Evolutionary conservation across 805 yeast genomes (phyloP), one percentile per base, ranked within the genome.

Genomic region (Babjeviella inositovora): DNA sequence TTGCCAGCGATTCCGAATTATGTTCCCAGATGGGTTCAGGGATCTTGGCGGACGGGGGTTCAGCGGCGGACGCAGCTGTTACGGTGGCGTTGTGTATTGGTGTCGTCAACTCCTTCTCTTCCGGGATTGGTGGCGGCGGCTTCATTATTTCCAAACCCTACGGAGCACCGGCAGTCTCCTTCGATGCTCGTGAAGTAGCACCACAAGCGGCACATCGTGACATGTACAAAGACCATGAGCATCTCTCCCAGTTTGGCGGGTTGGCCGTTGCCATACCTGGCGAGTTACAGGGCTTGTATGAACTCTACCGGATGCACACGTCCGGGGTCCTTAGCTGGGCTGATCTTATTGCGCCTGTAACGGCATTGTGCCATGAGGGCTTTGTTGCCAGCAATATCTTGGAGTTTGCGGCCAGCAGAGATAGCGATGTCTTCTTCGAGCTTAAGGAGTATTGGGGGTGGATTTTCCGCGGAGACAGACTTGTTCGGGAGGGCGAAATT

Each of bases 111-210:
- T 71, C 82, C 31, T 81, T 75, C 50, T 73, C 74, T 28, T 73
- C 93, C 2, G 94, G 96, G 0, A 72, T 87, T 20, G 95, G 96
- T 6, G 97, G 97, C 4, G 97, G 98, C 7, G 81, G 77, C 0
- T 82, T 66, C 35, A 74, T 77, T 20, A 62, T 70, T 1, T 57
- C 69, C 4, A 21, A 21, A 10, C 49, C 8, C 44, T 8, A 11
- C 14, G n/a, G n/a, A n/a, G n/a, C n/a, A n/a, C 26, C 50, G 9
- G 64, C 74, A 2, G 32, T 74, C 3, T 57, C 73, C 14, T 67
- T 85, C 19, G 93, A 87, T 47, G 92, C 90, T 15, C 57, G 98
- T 31, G 98, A 87, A 43, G 67, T 64, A 53, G 94, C 96, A 0
- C 96, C 97, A 0, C 45, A 40, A 2, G 37, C 24, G 2, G 66